Percentiles rank a stretch among this genome's conserved stretches.
phyloP scores from a whole-genome alignment of 2,329 filamentous ascomycete species.

The Ophiostoma triangulosporum region DNA sequence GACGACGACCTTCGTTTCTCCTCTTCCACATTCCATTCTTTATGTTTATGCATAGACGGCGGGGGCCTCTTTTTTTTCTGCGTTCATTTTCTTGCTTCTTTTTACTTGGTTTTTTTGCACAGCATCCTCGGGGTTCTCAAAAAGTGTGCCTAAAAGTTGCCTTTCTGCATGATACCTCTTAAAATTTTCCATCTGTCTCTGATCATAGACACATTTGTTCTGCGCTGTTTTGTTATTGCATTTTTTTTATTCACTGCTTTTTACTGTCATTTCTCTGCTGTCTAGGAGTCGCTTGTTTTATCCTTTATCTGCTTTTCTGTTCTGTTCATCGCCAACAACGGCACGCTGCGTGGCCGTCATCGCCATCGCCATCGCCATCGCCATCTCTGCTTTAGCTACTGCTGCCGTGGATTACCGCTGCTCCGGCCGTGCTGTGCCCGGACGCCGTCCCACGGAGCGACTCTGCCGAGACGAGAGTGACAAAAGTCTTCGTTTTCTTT shows the following conservation, averaged over 20 bases:
- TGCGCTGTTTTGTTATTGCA: background rate
- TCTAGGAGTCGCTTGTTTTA: background rate
- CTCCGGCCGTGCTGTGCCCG: too few relatives aligned
- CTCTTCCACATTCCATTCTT: background rate
- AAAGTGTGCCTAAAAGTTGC: constrained; percentile 35
- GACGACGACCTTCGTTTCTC: background rate
- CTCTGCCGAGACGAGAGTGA: background rate
- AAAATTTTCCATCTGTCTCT: constrained; percentile 15
- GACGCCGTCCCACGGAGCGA: background rate
- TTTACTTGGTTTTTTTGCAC: constrained; percentile 1
- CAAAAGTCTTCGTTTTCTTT: background rate
- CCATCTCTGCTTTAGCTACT: too few relatives aligned
- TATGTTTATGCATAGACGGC: constrained; percentile 32
- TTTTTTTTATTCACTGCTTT: background rate
- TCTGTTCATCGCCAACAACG: too few relatives aligned
- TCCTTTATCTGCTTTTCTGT: background rate
- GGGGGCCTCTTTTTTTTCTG: constrained; percentile 15
- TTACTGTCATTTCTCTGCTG: background rate
- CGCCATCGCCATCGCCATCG: too few relatives aligned
- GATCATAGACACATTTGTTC: constrained; percentile 8
- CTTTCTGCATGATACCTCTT: constrained; percentile 35
- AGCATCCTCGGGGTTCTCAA: constrained; percentile 22
- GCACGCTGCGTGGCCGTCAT: too few relatives aligned
- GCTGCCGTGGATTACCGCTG: too few relatives aligned
- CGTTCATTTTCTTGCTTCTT: background rate